phyloP scores from a whole-genome alignment of 176 grass and related monocot genomes.

The Musa beccarii region DNA sequence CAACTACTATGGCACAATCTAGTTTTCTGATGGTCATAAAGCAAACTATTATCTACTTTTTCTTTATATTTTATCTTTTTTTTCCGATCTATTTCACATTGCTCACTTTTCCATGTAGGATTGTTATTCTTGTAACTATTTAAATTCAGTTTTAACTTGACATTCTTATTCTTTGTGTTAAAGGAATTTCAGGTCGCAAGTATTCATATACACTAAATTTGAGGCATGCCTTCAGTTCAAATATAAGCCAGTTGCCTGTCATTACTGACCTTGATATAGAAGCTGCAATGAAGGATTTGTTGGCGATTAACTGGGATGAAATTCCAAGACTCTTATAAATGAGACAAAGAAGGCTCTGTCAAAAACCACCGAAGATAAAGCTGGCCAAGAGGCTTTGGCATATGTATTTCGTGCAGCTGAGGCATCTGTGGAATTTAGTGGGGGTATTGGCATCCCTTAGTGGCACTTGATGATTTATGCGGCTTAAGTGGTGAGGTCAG shows the following conservation, averaged over 20 bases:
- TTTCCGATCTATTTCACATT: neutral
- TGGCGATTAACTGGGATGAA: conserved; percentile 79
- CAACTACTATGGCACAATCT: no score
- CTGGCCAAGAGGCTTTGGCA: conserved; percentile 57
- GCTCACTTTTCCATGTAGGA: neutral
- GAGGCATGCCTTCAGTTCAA: conserved; percentile 55
- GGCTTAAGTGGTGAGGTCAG: conserved; percentile 74
- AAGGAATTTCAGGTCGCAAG: conserved; percentile 34
- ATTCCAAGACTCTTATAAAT: conserved; percentile 52
- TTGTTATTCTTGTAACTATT: neutral
- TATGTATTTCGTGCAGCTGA: conserved; percentile 67
- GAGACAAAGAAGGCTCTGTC: conserved; percentile 67
- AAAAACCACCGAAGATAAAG: conserved; percentile 54
- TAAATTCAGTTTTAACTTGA: neutral
- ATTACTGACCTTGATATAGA: conserved; percentile 66
- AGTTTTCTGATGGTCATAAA: no score
- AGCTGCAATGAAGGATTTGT: conserved; percentile 77
- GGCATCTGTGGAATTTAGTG: conserved; percentile 78
- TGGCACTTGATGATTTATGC: conserved; percentile 83
- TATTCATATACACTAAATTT: conserved; percentile 34
- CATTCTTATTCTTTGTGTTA: neutral
- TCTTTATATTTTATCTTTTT: neutral
- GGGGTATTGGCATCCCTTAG: conserved; percentile 58
- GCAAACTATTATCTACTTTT: neutral
- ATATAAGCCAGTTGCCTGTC: conserved; percentile 42